These are phyloP conservation scores for Magnaporthiopsis rhizophila DNA, from an alignment of 2,329 filamentous ascomycete species.

Conservation along the genomic window DNA sequence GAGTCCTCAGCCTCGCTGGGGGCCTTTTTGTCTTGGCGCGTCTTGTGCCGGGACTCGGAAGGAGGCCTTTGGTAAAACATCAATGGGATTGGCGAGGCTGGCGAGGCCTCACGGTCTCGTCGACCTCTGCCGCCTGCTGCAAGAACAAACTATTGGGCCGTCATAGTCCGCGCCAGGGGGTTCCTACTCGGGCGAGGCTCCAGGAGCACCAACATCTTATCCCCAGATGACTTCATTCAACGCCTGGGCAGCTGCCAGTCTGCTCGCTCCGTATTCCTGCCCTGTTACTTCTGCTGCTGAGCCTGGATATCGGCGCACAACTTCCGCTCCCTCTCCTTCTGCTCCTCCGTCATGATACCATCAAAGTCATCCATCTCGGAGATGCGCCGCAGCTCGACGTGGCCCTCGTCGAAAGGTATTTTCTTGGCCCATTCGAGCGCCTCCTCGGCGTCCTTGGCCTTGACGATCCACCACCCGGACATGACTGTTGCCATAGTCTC, in stretches of 20 bases:
- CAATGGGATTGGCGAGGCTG: not conserved
- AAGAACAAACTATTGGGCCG: constrained; percentile 6
- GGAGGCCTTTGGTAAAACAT: constrained; percentile 2
- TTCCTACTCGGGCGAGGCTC: constrained; percentile 7
- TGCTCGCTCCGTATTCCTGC: no score
- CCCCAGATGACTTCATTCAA: no score
- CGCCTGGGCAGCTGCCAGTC: no score
- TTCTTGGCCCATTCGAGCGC: constrained; percentile 23
- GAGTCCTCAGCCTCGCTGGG: constrained; percentile 2
- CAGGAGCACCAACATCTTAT: constrained; percentile 6
- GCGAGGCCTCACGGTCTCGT: not conserved
- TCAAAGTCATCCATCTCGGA: not conserved
- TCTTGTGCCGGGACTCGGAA: constrained; percentile 3
- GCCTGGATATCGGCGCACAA: not conserved
- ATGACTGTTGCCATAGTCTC: constrained; percentile 15
- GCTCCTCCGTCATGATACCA: not conserved
- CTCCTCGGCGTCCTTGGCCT: constrained; percentile 20
- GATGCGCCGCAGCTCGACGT: not conserved
- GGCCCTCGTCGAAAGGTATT: constrained; percentile 15
- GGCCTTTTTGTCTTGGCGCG: constrained; percentile 5
- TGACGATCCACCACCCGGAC: constrained; percentile 25
- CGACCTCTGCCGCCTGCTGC: not conserved
- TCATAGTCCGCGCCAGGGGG: constrained; percentile 8
- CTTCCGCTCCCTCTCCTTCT: not conserved
- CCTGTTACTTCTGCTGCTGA: not conserved